A percentile compares a stretch with the other conserved stretches of the same genome.
phyloP scores from a whole-genome alignment of 208 protist genomes.

The Naegleria fowleri region DNA sequence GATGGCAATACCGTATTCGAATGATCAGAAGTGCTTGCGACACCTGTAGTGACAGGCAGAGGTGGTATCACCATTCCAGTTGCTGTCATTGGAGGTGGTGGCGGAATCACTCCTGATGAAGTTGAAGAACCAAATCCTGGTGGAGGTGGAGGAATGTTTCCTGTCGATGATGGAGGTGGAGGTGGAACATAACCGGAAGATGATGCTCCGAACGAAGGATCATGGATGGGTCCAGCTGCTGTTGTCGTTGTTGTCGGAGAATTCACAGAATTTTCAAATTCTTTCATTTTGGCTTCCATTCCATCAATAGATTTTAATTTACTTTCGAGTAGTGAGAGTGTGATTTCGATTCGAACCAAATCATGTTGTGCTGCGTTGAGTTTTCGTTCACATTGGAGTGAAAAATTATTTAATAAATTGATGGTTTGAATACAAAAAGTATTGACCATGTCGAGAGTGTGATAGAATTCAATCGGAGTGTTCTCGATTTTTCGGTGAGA shows the following conservation, averaged over 20 bases:
- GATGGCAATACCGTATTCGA: too few relatives aligned
- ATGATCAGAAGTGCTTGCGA: not conserved
- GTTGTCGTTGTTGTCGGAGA: not conserved
- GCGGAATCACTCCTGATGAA: not conserved
- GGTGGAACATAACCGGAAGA: not conserved
- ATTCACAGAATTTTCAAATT: not conserved
- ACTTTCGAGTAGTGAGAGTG: conserved; percentile 59
- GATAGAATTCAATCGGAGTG: conserved; percentile 47
- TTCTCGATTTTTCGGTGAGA: not conserved
- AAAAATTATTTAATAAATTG: conserved; percentile 72
- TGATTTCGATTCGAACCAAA: conserved; percentile 60
- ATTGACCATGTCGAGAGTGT: conserved; percentile 61
- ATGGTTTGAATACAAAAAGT: conserved; percentile 62
- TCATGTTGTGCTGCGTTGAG: conserved; percentile 48
- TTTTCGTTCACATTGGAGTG: conserved; percentile 59
- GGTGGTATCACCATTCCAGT: conserved; percentile 11
- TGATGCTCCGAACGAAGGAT: conserved; percentile 13
- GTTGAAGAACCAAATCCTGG: not conserved
- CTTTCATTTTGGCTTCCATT: conserved; percentile 20
- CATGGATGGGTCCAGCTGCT: not conserved
- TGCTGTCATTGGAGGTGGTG: not conserved
- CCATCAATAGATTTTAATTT: conserved; percentile 54
- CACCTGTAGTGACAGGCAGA: not conserved
- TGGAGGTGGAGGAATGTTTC: not conserved
- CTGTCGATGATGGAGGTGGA: not conserved